Conservation (phyloP, 2,329 filamentous ascomycete species). For the Xylaria sp. region DNA sequence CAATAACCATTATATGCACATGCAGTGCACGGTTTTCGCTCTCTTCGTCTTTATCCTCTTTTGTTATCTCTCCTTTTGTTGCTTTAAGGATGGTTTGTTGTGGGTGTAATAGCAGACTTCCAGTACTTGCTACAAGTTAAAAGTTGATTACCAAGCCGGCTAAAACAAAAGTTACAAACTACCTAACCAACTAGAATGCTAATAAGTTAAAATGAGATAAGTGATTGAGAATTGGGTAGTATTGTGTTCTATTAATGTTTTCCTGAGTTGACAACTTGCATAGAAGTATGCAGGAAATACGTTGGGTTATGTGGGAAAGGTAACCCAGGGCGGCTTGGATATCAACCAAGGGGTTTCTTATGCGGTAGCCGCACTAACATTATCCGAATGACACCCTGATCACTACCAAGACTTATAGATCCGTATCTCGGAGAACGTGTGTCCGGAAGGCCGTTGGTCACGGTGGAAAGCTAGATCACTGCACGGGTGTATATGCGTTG, state of each 20-base stretch:
- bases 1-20: neutral
- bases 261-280: neutral
- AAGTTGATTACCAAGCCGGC: neutral
- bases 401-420: too few relatives aligned
- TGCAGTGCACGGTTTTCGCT: neutral
- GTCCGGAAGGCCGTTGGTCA: too few relatives aligned
- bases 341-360: neutral
- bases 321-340: neutral
- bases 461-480: too few relatives aligned
- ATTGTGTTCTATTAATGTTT: neutral
- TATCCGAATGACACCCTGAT: too few relatives aligned
- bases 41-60: neutral
- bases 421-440: too few relatives aligned
- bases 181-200: neutral
- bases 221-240: neutral
- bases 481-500: too few relatives aligned
- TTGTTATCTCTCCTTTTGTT: neutral
- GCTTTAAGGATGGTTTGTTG: neutral
- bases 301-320: too few relatives aligned
- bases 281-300: too few relatives aligned
- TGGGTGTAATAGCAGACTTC: neutral
- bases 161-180: neutral
- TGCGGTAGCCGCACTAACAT: too few relatives aligned
- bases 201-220: neutral
- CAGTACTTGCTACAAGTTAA: neutral